phyloP scores from a whole-genome alignment of 1,139 yeast genomes.

The Candida tropicalis region DNA sequence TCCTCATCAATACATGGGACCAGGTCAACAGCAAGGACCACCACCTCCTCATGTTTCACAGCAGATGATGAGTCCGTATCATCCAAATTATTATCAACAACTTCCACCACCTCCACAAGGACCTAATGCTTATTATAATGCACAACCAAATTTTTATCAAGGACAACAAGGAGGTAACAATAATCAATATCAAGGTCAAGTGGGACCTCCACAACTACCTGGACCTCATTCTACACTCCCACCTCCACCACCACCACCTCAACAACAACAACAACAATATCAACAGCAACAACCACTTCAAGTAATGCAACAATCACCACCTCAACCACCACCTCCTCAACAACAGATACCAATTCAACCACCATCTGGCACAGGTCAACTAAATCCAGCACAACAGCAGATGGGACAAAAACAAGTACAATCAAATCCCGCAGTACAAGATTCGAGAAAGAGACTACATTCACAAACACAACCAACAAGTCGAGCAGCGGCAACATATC shows the following conservation, averaged over 20 bases:
- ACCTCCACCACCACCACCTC: slow-evolving; percentile 8
- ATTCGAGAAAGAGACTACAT: slow-evolving; percentile 15
- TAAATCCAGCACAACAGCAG: slow-evolving; percentile 4
- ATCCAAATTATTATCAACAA: slow-evolving; percentile 8
- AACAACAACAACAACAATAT: slow-evolving; percentile 10
- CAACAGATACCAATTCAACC: slow-evolving; percentile 1
- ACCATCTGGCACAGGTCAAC: slow-evolving; percentile 7
- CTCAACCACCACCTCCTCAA: slow-evolving; percentile 9
- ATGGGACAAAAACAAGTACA: too few species aligned
- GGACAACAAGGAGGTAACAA: background rate
- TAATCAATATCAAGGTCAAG: slow-evolving; percentile 3
- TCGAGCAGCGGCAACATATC: slow-evolving; percentile 19
- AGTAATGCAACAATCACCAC: slow-evolving; percentile 6
- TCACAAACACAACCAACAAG: slow-evolving; percentile 10
- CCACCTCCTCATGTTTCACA: slow-evolving; percentile 3
- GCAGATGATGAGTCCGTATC: slow-evolving; percentile 3
- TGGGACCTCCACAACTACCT: slow-evolving; percentile 13
- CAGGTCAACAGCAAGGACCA: background rate
- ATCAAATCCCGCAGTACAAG: too few species aligned
- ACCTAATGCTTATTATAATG: slow-evolving; percentile 3
- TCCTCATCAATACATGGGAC: background rate
- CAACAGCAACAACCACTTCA: slow-evolving; percentile 9
- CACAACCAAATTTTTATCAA: slow-evolving; percentile 4
- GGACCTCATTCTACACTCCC: slow-evolving; percentile 11
- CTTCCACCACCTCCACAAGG: slow-evolving; percentile 8